Evolutionary conservation across 1,284 basidiomycete genomes (phyloP).

Genomic region (Ustilago trichophora): DNA sequence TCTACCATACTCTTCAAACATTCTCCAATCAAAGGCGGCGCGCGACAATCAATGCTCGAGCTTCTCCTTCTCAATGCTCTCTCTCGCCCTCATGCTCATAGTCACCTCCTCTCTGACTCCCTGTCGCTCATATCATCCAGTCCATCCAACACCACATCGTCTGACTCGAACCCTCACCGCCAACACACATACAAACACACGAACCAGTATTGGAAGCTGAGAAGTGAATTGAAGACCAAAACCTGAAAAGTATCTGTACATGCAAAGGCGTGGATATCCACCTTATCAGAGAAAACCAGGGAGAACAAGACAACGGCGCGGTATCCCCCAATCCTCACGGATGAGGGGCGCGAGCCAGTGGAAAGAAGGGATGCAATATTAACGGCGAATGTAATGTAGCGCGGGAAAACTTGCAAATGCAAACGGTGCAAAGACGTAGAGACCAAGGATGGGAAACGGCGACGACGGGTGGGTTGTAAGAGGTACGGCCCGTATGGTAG

Average conservation of each 20-base stretch:
- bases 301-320: constrained; percentile 6
- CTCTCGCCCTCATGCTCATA: too few relatives aligned
- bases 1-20: too few relatives aligned
- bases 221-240: not conserved
- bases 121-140: too few relatives aligned
- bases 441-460: constrained; percentile 30
- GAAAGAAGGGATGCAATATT: constrained; percentile 17
- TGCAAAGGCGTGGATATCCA: constrained; percentile 3
- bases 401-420: constrained; percentile 29
- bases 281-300: not conserved
- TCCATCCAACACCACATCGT: too few relatives aligned
- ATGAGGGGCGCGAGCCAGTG: not conserved
- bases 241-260: constrained; percentile 24
- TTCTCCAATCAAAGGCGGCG: too few relatives aligned
- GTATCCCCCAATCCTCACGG: not conserved
- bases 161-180: too few relatives aligned
- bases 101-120: too few relatives aligned
- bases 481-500: not conserved
- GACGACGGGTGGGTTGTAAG: not conserved
- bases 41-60: too few relatives aligned
- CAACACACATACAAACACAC: too few relatives aligned
- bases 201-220: too few relatives aligned
- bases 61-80: too few relatives aligned
- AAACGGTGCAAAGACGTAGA: constrained; percentile 27
- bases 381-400: constrained; percentile 30